A percentile compares a stretch with the other conserved stretches of the same genome.
Conservation (phyloP, 306 rosid species). For the Inga laurina region DNA sequence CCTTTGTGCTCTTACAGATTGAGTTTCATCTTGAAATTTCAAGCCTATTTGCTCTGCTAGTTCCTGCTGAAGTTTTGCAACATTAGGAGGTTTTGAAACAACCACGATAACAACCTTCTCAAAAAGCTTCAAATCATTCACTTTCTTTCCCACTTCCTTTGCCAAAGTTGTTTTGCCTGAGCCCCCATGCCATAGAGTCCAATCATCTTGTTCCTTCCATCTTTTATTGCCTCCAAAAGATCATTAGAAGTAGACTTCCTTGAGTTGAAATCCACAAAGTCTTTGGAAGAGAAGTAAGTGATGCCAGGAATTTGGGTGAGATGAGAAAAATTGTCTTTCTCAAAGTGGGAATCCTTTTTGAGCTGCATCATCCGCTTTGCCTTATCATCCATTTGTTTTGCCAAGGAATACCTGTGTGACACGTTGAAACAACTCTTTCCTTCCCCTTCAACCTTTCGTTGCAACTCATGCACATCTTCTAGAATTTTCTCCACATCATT, state of each 20-base stretch:
- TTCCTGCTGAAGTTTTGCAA: background rate
- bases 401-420: background rate
- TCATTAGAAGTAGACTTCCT: background rate
- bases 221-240: background rate
- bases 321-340: background rate
- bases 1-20: background rate
- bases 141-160: background rate
- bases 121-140: background rate
- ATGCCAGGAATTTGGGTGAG: background rate
- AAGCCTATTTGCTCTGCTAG: background rate
- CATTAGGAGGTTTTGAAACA: background rate
- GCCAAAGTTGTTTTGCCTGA: constrained; percentile 11
- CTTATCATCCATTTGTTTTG: background rate
- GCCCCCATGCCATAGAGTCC: constrained; percentile 8
- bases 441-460: background rate
- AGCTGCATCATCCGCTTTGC: background rate
- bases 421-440: background rate
- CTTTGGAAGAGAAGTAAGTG: background rate
- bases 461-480: background rate
- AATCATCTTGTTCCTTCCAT: background rate
- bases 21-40: background rate
- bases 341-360: too few relatives aligned
- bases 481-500: background rate
- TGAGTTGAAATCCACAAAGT: background rate
- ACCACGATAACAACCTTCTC: background rate